Conservation (phyloP, 257 asterid genomes). For the Rehmannia glutinosa region DNA sequence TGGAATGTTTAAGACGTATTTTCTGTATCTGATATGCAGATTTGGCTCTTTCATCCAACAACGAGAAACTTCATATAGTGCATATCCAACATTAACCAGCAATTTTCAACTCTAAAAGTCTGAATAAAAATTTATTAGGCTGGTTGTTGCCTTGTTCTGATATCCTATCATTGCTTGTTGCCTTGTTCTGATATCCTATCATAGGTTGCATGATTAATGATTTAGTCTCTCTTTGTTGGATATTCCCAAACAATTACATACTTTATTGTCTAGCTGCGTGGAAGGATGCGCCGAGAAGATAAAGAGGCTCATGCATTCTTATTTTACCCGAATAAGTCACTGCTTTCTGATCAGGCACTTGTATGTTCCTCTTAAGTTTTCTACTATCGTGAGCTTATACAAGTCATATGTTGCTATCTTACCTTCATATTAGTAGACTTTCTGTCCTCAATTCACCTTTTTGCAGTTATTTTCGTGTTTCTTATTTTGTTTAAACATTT, state of each 20-base stretch:
- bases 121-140: background rate
- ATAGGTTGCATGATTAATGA: conserved; percentile 7
- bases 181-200: too few relatives aligned
- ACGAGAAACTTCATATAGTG: too few relatives aligned
- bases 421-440: background rate
- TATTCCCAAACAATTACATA: conserved; percentile 1
- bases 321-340: conserved; percentile 82
- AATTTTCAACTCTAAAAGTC: background rate
- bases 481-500: too few relatives aligned
- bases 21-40: too few relatives aligned
- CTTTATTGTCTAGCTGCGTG: conserved; percentile 79
- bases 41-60: too few relatives aligned
- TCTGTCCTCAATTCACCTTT: too few relatives aligned
- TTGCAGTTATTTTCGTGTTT: too few relatives aligned
- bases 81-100: background rate
- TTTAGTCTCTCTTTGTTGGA: background rate
- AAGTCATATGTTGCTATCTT: background rate
- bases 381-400: too few relatives aligned
- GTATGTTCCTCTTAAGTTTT: conserved; percentile 45
- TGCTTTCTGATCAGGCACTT: conserved; percentile 83
- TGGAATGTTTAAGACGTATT: too few relatives aligned
- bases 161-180: too few relatives aligned
- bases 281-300: conserved; percentile 96
- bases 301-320: conserved; percentile 93
- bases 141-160: too few relatives aligned